Evolutionary conservation across 768 basidiomycete genomes (phyloP), one percentile per base, ranked within the genome.

Genomic region (Lactarius hengduanensis): DNA sequence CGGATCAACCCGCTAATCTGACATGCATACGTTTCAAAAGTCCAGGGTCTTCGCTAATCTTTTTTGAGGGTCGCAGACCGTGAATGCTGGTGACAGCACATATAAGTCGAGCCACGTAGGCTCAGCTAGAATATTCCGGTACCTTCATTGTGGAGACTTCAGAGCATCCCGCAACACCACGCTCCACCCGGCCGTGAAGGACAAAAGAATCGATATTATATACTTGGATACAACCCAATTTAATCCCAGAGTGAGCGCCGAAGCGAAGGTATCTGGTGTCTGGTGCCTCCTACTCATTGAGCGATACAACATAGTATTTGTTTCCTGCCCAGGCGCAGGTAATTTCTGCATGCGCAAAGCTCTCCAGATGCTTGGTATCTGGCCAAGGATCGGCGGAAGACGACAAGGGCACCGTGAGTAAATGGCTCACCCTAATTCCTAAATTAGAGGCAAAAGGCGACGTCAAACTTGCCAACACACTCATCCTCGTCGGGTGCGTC

Each of bases 191-290:
- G 86, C 86, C 1, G 81, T 98, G 63, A 86, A 84, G 66, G 89
- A 88, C 40, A 96, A 94, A 72, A 79, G 79, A 38, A 84, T 98
- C 8, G 94, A 98, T 70, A 85, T 88, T 60, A 85, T 96, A 43
- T 98, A 99, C 75, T 82, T 99, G 32, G 97, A 99, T 74, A 98
- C 97, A 5, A 98, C 97, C 0, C 97, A 98, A 76, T 80, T 98
- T 22, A 90, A 96, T 73, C 90, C 94, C 0, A 92, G 89, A 82
- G 89, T 79, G 45, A 22, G 69, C 54, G 69, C 54, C 10, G 18
- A 47, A 26, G 4, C 28, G 10, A 34, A 30, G 18, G 54, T 5
- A 20, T 20, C 26, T 10, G 45, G 47, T 11, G 34, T 20, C 26
- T 10, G 45, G 47, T 11, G 34, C 16, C 28, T 62, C 7, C 16